Evolutionary conservation across 495 filamentous ascomycete species (phyloP).

Genomic region (Staphylotrichum tortipilum): DNA sequence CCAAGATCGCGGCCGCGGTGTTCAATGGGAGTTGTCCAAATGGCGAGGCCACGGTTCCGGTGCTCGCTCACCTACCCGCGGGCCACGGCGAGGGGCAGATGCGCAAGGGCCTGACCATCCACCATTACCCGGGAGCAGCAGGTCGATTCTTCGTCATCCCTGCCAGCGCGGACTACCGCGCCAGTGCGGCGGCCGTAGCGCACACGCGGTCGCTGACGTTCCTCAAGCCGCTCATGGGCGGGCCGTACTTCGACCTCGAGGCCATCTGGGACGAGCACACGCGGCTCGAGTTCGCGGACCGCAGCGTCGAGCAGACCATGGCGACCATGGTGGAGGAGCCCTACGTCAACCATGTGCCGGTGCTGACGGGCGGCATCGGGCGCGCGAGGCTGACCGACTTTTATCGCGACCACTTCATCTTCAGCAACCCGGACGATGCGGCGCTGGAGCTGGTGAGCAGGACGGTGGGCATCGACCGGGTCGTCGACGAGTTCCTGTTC

Average conservation of each 20-base stretch:
- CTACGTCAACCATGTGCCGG: slow-evolving; percentile 53
- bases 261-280: slow-evolving; percentile 55
- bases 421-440: slow-evolving; percentile 58
- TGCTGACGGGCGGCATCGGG: slow-evolving; percentile 65
- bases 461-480: slow-evolving; percentile 50
- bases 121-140: slow-evolving; percentile 29
- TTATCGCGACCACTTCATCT: slow-evolving; percentile 68
- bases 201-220: slow-evolving; percentile 47
- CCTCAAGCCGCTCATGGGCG: slow-evolving; percentile 41
- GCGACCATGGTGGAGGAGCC: slow-evolving; percentile 52
- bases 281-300: slow-evolving; percentile 44
- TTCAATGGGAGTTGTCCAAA: slow-evolving; percentile 19
- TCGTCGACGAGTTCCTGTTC: slow-evolving; percentile 51
- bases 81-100: not conserved
- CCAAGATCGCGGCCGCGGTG: slow-evolving; percentile 25
- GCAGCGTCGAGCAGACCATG: slow-evolving; percentile 48
- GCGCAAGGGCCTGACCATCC: not conserved
- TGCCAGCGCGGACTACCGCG: slow-evolving; percentile 29
- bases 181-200: slow-evolving; percentile 31
- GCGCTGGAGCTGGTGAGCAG: slow-evolving; percentile 62
- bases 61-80: slow-evolving; percentile 16
- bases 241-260: slow-evolving; percentile 52
- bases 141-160: slow-evolving; percentile 35
- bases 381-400: slow-evolving; percentile 56
- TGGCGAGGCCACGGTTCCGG: not conserved